Base-by-base conservation (phyloP, 148 eudicot species). In the Rhododendron kiyosumense region DNA sequence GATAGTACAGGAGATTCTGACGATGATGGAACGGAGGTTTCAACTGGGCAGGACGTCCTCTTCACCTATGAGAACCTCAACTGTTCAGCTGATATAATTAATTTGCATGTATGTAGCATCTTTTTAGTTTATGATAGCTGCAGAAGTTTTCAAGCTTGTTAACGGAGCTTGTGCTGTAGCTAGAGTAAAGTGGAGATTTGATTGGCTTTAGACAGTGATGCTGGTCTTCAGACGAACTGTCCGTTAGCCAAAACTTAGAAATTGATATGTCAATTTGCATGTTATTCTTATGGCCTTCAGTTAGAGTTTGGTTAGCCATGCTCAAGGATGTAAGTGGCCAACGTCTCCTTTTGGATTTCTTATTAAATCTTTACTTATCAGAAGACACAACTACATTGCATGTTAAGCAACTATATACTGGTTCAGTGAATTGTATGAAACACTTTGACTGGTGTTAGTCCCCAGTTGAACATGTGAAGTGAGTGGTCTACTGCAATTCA, bases 1-100 rank as follows among this genome's bases (percentile, higher is more conserved):
- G 94, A 87, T 79, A 90, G 88, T 87, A 79, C 88, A 74, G 91
- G 87, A 86, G 87, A 91, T 83, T 89, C 92, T 52, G 92, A 92
- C 49, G 92, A 90, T 79, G 94, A 92, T 65, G 90, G 85, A 49
- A 84, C 88, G 59, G 95, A 91, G 67, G 84, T 79, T 86, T 90
- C 85, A 63, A 83, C 78, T 71, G 93, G 82, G 79, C 93, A 91
- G 85, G 86, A 87, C 30, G 63, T 77, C 61, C 83, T 69, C 78
- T 82, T 84, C 57, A 81, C 84, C 76, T 85, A 91, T 78, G 92
- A 91, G 84, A 86, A 84, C 76, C 83, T 86, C 81, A 78, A 69
- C 79, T 65, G 75, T 81, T 85, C 93, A 83, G 85, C 88, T 73
- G 90, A 85, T 36, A 76, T 84, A 87, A 89, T 89, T 67, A 83